Evolutionary conservation across 352 stramenopile genomes (phyloP), one percentile per base, ranked within the genome.

Genomic region (Pilasporangium apinafurcum): DNA sequence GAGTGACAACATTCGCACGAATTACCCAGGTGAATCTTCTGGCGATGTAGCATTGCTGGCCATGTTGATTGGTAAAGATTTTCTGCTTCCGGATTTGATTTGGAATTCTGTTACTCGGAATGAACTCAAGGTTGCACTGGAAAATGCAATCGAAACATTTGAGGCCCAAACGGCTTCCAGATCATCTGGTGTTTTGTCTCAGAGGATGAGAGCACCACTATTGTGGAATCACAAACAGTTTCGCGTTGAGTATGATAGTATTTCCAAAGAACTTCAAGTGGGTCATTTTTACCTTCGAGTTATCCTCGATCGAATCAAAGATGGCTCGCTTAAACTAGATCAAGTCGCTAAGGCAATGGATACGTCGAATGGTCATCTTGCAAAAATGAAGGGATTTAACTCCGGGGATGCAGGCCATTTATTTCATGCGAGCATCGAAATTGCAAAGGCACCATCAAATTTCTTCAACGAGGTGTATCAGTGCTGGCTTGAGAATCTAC

Each of bases 381-480:
- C 48, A 30, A 75, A 65, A 16, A 38, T 68, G 5, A 82, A 80
- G 51, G 65, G 61, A 2, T 68, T 56, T 4, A 68, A 49, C 16
- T 24, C 46, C 21, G 33, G 51, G 5, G 56, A 65, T 25, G 41
- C 45, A 7, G 54, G 53, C 17, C 68, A 81, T 13, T 52, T 86
- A 5, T 74, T 83, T 22, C 75, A 84, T 24, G 76, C 80, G 1
- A 73, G 68, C n/a, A 64, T 74, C 17, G 75, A 71, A 39, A 88
- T 92, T 40, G 66, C 72, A 1, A 80, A 79, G 29, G 48, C 71
- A 8, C 81, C 78, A 16, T 40, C 50, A 2, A 59, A 48, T 14
- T 88, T 89, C 49, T 91, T 91, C 48, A 81, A 80, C 41, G 71
- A 83, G 10, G 71, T 90, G 1, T 92, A 89, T 42, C 73, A 91